A percentile compares a stretch with the other conserved stretches of the same genome.
Conservation (phyloP, 2,329 filamentous ascomycete species). For the Neofusicoccum parvum region DNA sequence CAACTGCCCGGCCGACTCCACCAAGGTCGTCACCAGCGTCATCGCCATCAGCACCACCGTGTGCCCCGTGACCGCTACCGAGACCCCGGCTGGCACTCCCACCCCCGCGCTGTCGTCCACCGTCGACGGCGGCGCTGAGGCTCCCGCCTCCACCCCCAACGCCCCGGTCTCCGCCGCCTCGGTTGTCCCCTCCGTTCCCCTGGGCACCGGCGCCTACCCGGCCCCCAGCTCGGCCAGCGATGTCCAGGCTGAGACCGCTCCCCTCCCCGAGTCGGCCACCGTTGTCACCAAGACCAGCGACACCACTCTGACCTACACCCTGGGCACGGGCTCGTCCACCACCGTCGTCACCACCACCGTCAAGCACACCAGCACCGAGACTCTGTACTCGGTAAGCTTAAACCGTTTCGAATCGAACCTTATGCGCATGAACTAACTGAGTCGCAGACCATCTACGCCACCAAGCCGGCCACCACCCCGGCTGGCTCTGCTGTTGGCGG, state of each 20-base stretch:
- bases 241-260: slow-evolving; percentile 4
- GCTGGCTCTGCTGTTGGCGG: neutral
- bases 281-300: slow-evolving; percentile 18
- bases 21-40: slow-evolving; percentile 23
- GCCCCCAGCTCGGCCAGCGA: slow-evolving; percentile 10
- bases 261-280: slow-evolving; percentile 21
- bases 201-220: slow-evolving; percentile 25
- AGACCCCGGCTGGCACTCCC: slow-evolving; percentile 27
- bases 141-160: slow-evolving; percentile 16
- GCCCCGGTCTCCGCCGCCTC: slow-evolving; percentile 19
- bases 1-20: slow-evolving; percentile 24
- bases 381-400: slow-evolving; percentile 22
- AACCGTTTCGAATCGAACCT: neutral
- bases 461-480: slow-evolving; percentile 26
- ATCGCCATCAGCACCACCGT: slow-evolving; percentile 42
- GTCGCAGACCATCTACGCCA: slow-evolving; percentile 27
- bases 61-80: slow-evolving; percentile 41
- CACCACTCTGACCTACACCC: slow-evolving; percentile 35
- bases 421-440: neutral
- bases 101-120: slow-evolving; percentile 3
- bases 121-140: slow-evolving; percentile 17
- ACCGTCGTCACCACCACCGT: slow-evolving; percentile 50
- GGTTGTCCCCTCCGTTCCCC: slow-evolving; percentile 23
- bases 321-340: slow-evolving; percentile 43
- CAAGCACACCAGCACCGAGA: slow-evolving; percentile 42